Evolutionary conservation across 345 rosid genomes (phyloP).

Genomic region (Passiflora organensis): DNA sequence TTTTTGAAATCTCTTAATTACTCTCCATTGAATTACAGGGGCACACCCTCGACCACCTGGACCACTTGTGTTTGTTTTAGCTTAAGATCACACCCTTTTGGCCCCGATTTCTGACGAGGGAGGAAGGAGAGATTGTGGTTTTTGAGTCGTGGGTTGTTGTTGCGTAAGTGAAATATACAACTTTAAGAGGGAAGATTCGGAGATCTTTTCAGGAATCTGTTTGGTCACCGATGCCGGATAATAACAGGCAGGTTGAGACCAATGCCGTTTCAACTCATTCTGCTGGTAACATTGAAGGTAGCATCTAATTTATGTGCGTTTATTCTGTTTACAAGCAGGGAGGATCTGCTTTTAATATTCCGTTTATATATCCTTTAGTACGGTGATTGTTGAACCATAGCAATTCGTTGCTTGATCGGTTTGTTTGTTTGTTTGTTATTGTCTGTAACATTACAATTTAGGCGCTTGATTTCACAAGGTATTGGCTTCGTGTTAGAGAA

Average conservation of each 20-base stretch:
- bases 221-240: slow-evolving; percentile 53
- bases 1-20: not conserved
- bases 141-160: slow-evolving; percentile 4
- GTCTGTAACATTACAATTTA: not conserved
- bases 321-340: not conserved
- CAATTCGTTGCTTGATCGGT: not conserved
- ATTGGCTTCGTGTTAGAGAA: not conserved
- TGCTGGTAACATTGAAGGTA: slow-evolving; percentile 60
- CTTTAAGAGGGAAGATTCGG: no score
- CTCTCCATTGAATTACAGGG: not conserved
- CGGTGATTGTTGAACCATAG: not conserved
- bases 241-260: slow-evolving; percentile 49
- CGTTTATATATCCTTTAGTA: not conserved
- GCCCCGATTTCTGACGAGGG: not conserved
- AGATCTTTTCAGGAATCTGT: slow-evolving; percentile 11
- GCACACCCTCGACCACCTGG: not conserved
- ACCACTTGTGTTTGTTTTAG: not conserved
- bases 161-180: not conserved
- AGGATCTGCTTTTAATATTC: slow-evolving; percentile 19
- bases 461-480: not conserved
- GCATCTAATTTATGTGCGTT: slow-evolving; percentile 5
- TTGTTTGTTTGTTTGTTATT: not conserved
- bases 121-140: not conserved
- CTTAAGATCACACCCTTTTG: not conserved
- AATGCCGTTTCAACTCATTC: slow-evolving; percentile 56